Evolutionary conservation across 192 early-diverging fungal genomes (phyloP), one percentile per base, ranked within the genome.

Genomic region (Coemansia sp.): DNA sequence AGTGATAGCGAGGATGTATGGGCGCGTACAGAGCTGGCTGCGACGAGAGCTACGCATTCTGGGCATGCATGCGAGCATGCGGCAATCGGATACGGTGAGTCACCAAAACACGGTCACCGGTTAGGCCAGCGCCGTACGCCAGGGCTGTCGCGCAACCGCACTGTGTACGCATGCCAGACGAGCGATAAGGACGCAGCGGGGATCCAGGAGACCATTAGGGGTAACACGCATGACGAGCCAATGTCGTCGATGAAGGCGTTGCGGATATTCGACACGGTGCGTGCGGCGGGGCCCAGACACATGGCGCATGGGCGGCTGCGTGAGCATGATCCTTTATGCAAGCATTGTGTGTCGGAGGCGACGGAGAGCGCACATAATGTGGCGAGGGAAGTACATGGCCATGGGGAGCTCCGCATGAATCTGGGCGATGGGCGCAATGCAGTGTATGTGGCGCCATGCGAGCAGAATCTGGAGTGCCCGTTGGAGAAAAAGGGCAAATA

Each of bases 401-500:
- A 58, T 25, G 58, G 63, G n/a, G 79, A 69, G 66, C 58, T 82
- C 63, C 73, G 70, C 64, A 72, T 76, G 70, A 82, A 82, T 35
- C 60, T 82, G 51, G 79, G 79, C 27, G 65, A 58, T 25, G 79
- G 79, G 9, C 69, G 73, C 55, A 82, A 82, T 53, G 73, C 65
- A 7, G 70, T 82, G 12, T 82, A 82, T 48, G 79, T 82, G 37
- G 79, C 79, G 14, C 79, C 79, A 25, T 82, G 69, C 60, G 79
- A 82, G 67, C 60, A 58, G 24, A 73, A 66, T 39, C 57, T 75
- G 5, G 79, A 75, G 41, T 82, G 79, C 56, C 79, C 79, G 24
- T 64, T 76, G 23, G 73, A 76, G 52, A 82, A 66, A 57, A 68
- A 72, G 70, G 79, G 79, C 62, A 72, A 68, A 23, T 82, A 82